phyloP scores from a whole-genome alignment of 768 basidiomycete genomes.

The Leccinum olivaceopallidum region DNA sequence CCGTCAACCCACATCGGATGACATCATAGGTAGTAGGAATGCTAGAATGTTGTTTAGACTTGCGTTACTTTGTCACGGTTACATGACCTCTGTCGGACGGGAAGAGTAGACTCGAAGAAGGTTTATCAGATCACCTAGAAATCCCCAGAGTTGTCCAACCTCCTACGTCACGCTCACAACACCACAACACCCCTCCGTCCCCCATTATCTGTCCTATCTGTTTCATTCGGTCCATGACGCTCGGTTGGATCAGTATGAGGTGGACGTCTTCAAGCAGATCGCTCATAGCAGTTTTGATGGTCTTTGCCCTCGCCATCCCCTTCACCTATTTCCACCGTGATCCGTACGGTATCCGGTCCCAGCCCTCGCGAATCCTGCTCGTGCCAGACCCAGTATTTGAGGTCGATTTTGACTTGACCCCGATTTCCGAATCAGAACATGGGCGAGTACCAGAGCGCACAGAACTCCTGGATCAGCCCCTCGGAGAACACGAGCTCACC shows the following conservation, averaged over 20 bases:
- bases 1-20: not conserved
- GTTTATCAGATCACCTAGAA: not conserved
- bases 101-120: not conserved
- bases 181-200: too few relatives aligned
- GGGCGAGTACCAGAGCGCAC: not conserved
- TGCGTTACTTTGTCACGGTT: not conserved
- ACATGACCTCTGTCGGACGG: not conserved
- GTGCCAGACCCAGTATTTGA: not conserved
- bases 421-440: not conserved
- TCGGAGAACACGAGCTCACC: constrained; percentile 23
- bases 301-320: too few relatives aligned
- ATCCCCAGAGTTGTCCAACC: not conserved
- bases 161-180: too few relatives aligned
- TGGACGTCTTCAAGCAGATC: too few relatives aligned
- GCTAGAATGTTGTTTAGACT: not conserved
- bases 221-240: too few relatives aligned
- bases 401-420: not conserved
- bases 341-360: too few relatives aligned
- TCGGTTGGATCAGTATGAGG: too few relatives aligned
- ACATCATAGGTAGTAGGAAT: not conserved
- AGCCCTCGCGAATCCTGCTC: not conserved
- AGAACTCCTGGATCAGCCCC: not conserved
- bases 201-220: too few relatives aligned
- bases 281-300: too few relatives aligned
- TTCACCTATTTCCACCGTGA: too few relatives aligned